Conservation (phyloP, 208 protist genomes). For the Trypanosoma lewisi region DNA sequence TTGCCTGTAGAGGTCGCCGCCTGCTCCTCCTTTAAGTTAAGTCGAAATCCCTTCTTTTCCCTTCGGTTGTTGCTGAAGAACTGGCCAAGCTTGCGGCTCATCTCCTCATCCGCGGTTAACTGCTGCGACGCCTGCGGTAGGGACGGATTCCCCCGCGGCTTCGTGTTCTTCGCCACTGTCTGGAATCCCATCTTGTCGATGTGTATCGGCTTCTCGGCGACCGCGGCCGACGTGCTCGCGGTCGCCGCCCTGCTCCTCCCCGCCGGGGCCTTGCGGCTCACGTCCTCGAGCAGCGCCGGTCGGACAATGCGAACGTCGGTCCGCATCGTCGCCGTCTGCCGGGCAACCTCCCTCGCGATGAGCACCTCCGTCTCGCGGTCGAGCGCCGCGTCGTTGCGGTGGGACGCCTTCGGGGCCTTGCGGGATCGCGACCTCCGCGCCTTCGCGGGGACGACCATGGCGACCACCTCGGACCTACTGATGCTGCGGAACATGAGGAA, state of each 20-base stretch:
- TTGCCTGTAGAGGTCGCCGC: slow-evolving; percentile 5
- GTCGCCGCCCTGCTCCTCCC: background rate
- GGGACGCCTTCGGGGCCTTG: slow-evolving; percentile 29
- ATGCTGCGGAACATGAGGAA: slow-evolving; percentile 72
- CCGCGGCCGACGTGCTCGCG: background rate
- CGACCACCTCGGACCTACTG: slow-evolving; percentile 32
- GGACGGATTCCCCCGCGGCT: slow-evolving; percentile 10
- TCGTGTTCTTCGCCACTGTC: slow-evolving; percentile 28
- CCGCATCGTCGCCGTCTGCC: slow-evolving; percentile 43
- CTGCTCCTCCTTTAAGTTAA: slow-evolving; percentile 25
- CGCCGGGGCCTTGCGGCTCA: slow-evolving; percentile 24
- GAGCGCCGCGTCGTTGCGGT: slow-evolving; percentile 41
- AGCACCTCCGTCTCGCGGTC: slow-evolving; percentile 66
- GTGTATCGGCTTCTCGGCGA: slow-evolving; percentile 40
- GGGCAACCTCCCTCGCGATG: slow-evolving; percentile 59
- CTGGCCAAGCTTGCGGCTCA: slow-evolving; percentile 67
- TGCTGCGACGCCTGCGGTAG: slow-evolving; percentile 11
- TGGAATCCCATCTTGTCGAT: slow-evolving; percentile 54
- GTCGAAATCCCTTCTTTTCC: slow-evolving; percentile 34
- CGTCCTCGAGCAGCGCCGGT: slow-evolving; percentile 45
- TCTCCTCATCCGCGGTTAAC: slow-evolving; percentile 35
- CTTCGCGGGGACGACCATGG: background rate
- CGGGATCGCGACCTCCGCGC: slow-evolving; percentile 34
- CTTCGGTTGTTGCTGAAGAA: slow-evolving; percentile 65
- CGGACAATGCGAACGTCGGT: slow-evolving; percentile 50